phyloP scores from a whole-genome alignment of 225 moss, liverwort and hornwort species.

The Neckera pumila region DNA sequence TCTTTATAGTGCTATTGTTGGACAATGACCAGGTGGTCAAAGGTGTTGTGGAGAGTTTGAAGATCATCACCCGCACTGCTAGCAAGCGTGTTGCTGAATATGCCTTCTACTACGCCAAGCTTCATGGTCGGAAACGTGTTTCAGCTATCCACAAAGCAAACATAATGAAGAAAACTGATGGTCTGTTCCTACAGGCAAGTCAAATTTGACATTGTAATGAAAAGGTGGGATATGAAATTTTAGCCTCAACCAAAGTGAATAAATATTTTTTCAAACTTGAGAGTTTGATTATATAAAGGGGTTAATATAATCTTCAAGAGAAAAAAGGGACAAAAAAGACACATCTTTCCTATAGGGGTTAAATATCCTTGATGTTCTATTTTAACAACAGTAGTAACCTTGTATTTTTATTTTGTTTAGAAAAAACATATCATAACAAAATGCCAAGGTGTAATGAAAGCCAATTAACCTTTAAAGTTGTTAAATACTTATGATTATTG shows the following conservation, averaged over 20 bases:
- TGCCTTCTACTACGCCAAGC: conserved; percentile 75
- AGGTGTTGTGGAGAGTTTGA: conserved; percentile 94
- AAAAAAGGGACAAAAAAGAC: background rate
- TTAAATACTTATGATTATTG: background rate
- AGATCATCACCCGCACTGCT: conserved; percentile 78
- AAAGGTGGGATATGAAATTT: background rate
- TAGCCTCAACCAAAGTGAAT: background rate
- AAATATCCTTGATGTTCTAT: rapidly evolving
- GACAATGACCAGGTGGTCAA: conserved; percentile 59
- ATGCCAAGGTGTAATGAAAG: background rate
- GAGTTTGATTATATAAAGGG: rapidly evolving
- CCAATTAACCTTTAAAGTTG: background rate
- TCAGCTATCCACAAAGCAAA: conserved; percentile 91
- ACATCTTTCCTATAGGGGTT: rapidly evolving
- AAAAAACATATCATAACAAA: background rate
- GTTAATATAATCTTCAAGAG: background rate
- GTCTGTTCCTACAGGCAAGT: conserved; percentile 74
- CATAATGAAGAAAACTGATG: conserved; percentile 97
- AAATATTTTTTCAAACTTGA: background rate
- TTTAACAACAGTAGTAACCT: background rate
- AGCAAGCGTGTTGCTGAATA: conserved; percentile 83
- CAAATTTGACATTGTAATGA: background rate
- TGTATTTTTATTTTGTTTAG: background rate
- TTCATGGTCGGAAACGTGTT: conserved; percentile 71
- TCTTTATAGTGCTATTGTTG: background rate